Base-by-base conservation (phyloP, 495 filamentous ascomycete species). In the Lichenothelia convexa region DNA sequence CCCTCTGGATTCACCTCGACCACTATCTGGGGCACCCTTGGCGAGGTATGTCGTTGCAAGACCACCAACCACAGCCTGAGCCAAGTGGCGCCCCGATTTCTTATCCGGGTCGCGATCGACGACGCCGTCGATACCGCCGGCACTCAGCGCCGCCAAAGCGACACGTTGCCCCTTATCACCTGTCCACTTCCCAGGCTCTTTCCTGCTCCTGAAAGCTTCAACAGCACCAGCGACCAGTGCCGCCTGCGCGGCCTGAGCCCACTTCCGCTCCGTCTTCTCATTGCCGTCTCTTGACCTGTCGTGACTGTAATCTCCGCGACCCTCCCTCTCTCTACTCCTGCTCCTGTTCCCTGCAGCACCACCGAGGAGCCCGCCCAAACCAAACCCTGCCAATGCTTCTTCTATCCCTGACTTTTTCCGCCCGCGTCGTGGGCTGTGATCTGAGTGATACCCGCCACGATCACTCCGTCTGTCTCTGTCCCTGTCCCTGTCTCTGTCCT, bases 161-260 rank as follows among this genome's bases (percentile, higher is more conserved):
- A 93, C 71, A 24, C 84, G 78, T 55, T 79, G 83, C 39, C 81
- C 81, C 55, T 92, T 92, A 21, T 75, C 72, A 31, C 84, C 85
- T 22, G 68, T 75, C 80, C 81, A 91, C 15, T 71, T 68, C 33
- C 85, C 85, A 0, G 80, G 78, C 32, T 83, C 76, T 45, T 89
- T 91, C 50, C 83, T 79, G 24, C 75, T 67, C 23, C 80, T 72
- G 66, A 91, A 91, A 19, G 85, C 85, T 59, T 92, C 82, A 17
- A 80, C 71, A 7, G 82, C 85, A 41, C 83, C 85, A 35, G 85
- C 83, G 24, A 84, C 67, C 26, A 92, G 56, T 5, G 85, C 87
- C 15, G 85, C 83, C 55, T 80, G 79, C 45, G 81, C 79, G 27
- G 84, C 85, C 53, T 92, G 81, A 40, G 79, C 68, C 46, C 89